A percentile compares a stretch with the other conserved stretches of the same genome.
Conservation (phyloP, 306 rosid species). For the Cucumis melo region DNA sequence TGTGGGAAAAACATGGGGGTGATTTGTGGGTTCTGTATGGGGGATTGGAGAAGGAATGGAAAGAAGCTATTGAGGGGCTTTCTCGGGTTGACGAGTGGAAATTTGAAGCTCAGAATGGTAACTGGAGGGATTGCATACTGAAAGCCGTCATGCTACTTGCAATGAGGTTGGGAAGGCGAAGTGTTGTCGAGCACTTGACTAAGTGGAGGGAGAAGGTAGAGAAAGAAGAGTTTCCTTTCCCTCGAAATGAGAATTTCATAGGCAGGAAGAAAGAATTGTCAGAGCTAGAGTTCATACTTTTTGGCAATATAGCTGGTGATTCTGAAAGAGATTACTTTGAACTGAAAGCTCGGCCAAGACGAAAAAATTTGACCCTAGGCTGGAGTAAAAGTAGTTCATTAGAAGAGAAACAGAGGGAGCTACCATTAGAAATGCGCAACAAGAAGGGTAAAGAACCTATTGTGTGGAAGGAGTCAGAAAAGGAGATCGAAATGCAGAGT, state of each 20-base stretch:
- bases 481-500: slow-evolving; percentile 72
- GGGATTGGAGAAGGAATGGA: slow-evolving; percentile 79
- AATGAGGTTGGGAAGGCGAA: slow-evolving; percentile 61
- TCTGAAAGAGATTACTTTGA: slow-evolving; percentile 68
- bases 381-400: slow-evolving; percentile 41
- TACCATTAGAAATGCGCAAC: slow-evolving; percentile 16
- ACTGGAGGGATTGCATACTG: slow-evolving; percentile 80
- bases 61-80: slow-evolving; percentile 59
- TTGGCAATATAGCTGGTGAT: slow-evolving; percentile 61
- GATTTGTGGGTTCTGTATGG: slow-evolving; percentile 68
- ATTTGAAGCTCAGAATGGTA: slow-evolving; percentile 75
- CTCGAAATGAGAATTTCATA: slow-evolving; percentile 51
- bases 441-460: slow-evolving; percentile 69
- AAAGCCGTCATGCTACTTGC: slow-evolving; percentile 51
- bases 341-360: slow-evolving; percentile 59
- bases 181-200: slow-evolving; percentile 53
- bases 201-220: slow-evolving; percentile 74
- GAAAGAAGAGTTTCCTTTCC: slow-evolving; percentile 69
- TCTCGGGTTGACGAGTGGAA: slow-evolving; percentile 77
- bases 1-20: slow-evolving; percentile 82
- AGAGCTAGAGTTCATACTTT: slow-evolving; percentile 70
- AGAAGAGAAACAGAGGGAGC: slow-evolving; percentile 48
- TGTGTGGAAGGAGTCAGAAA: slow-evolving; percentile 81
- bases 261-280: slow-evolving; percentile 79
- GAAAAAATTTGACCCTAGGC: slow-evolving; percentile 51